Base-by-base conservation (phyloP, 1,284 basidiomycete species). In the Rhodotorula glutinis region DNA sequence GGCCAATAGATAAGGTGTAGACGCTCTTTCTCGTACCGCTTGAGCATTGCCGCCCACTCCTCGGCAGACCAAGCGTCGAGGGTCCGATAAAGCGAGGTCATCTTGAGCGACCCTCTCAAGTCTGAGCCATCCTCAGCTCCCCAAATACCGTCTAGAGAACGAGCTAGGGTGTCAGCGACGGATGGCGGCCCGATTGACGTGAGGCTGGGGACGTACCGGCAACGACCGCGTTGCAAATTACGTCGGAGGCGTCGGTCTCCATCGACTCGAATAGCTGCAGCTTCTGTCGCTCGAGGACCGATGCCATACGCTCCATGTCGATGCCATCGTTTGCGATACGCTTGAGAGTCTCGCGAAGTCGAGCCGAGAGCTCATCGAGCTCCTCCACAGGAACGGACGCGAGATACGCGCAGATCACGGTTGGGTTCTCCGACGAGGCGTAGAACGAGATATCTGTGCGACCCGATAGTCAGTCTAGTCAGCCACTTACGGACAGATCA, bases 281-380 rank as follows among this genome's bases (percentile, higher is more conserved):
- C 79, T 91, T 89, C 76, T 97, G 92, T 46, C 93, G 83, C 72
- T 88, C 86, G 63, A 99, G 87, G 27, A 97, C 83, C 85, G 91
- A 89, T 25, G 80, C 79, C 88, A 99, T 97, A 33, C 96, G 83
- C 41, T 88, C 83, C 89, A 98, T 94, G 79, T 98, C 92, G 63
- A 98, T 82, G 8, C 90, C 92, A 63, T 89, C 86, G 27, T 84
- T 77, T 27, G 85, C 85, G 60, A 98, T 89, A 54, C 85, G 85
- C 72, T 82, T 79, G 43, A 99, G 81, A 73, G 90, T 89, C 2
- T 81, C 81, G 74, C 85, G 86, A 55, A 98, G 82, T 76, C 86
- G 87, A 51, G 81, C 81, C 63, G 87, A 85, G 74, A 98, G 90
- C 9, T 78, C 80, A 44, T 89, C 84, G 33, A 98, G 82, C 74